Conservation (phyloP, 441 rosid species). For the Metrosideros polymorpha region DNA sequence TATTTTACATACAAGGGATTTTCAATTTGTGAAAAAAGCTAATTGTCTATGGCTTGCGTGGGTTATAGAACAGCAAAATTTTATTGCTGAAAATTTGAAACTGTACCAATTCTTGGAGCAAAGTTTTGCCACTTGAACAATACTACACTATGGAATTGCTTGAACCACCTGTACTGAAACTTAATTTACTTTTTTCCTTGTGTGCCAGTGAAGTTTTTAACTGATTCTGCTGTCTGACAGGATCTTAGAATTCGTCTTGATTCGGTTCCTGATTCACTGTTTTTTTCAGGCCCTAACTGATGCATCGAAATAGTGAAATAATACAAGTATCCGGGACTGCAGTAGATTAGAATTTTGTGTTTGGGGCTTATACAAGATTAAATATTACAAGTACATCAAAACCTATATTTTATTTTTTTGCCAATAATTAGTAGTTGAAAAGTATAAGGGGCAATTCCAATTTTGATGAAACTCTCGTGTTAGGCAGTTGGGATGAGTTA, state of each 20-base stretch:
- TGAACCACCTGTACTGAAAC: neutral
- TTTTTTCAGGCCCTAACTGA: neutral
- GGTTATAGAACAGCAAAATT: neutral
- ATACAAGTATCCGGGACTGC: neutral
- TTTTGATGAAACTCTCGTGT: neutral
- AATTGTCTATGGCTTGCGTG: neutral
- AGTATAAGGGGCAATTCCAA: neutral
- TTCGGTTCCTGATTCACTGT: neutral
- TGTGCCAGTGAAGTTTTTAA: neutral
- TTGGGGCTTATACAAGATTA: neutral
- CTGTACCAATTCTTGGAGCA: neutral
- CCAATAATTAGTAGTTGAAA: neutral
- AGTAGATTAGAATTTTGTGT: neutral
- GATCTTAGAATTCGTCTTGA: neutral
- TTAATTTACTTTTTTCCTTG: neutral
- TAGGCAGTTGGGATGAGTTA: neutral
- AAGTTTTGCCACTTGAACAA: neutral
- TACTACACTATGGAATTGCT: neutral
- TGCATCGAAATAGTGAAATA: neutral
- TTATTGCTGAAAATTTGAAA: neutral
- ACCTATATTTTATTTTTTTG: neutral
- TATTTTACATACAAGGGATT: neutral
- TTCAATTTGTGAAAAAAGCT: neutral
- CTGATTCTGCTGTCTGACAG: neutral
- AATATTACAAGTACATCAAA: neutral